Evolutionary conservation across 345 rosid species (phyloP).

Genomic region (Eucalyptus erythrocorys): DNA sequence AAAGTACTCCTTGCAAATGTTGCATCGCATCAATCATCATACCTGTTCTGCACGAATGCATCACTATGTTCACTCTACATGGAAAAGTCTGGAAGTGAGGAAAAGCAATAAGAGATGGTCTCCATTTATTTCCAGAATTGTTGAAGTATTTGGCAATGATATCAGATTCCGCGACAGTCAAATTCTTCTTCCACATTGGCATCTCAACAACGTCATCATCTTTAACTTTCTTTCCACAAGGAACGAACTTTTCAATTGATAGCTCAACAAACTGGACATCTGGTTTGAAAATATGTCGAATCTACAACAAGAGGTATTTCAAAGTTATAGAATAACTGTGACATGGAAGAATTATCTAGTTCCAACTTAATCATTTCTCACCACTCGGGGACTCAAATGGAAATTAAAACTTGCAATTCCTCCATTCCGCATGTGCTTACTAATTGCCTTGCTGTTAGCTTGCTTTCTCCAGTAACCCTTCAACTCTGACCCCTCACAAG

Average conservation of each 20-base stretch:
- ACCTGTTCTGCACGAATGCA: constrained; percentile 72
- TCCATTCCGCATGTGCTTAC: constrained; percentile 74
- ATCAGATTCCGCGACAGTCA: constrained; percentile 36
- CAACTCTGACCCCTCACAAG: constrained; percentile 89
- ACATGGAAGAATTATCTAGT: neutral
- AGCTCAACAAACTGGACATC: constrained; percentile 73
- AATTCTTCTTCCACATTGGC: constrained; percentile 28
- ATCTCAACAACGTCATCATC: constrained; percentile 27
- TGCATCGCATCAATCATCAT: constrained; percentile 85
- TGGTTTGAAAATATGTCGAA: constrained; percentile 81
- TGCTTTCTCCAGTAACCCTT: constrained; percentile 84
- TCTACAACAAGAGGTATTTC: constrained; percentile 21
- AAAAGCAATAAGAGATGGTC: constrained; percentile 85
- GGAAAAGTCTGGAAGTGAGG: constrained; percentile 80
- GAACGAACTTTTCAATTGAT: constrained; percentile 58
- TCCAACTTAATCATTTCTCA: constrained; percentile 12
- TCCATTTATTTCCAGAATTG: constrained; percentile 28
- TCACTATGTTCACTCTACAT: constrained; percentile 61
- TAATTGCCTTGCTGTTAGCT: constrained; percentile 55
- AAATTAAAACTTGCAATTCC: constrained; percentile 79
- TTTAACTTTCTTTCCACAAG: constrained; percentile 63
- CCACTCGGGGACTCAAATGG: constrained; percentile 95
- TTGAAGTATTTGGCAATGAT: constrained; percentile 62
- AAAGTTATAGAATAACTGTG: neutral
- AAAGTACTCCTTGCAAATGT: constrained; percentile 47